Evolutionary conservation across 1,284 basidiomycete genomes (phyloP).

Genomic region (Somion occarium): DNA sequence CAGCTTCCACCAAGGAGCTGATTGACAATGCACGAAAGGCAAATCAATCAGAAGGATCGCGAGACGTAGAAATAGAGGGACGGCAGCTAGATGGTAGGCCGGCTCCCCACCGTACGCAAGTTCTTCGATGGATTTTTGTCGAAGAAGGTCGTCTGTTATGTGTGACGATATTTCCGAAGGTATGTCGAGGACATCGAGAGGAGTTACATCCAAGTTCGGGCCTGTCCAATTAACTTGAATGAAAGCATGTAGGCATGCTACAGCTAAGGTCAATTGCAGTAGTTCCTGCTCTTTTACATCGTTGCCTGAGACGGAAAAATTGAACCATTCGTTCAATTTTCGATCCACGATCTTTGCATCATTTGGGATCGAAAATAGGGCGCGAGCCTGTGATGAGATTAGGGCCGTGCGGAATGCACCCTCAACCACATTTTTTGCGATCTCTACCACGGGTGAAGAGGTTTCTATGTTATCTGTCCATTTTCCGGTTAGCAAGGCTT

Average conservation of each 20-base stretch:
- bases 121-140: conserved; percentile 67
- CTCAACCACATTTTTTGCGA: conserved; percentile 31
- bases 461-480: conserved; percentile 48
- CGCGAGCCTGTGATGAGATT: conserved; percentile 42
- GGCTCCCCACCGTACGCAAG: conserved; percentile 90
- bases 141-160: conserved; percentile 49
- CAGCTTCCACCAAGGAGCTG: conserved; percentile 76
- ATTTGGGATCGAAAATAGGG: conserved; percentile 34
- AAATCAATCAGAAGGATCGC: conserved; percentile 68
- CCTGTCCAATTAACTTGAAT: conserved; percentile 97
- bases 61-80: conserved; percentile 72
- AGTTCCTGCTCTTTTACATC: conserved; percentile 38
- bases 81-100: conserved; percentile 85
- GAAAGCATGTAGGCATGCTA: conserved; percentile 86
- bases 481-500: conserved; percentile 44
- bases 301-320: conserved; percentile 20
- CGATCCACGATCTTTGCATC: conserved; percentile 25
- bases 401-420: conserved; percentile 42
- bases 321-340: conserved; percentile 32
- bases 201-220: conserved; percentile 71
- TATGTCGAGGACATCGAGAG: conserved; percentile 45
- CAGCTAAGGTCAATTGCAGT: conserved; percentile 61
- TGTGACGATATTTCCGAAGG: conserved; percentile 25
- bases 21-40: conserved; percentile 41
- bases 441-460: conserved; percentile 17